Evolutionary conservation across 352 stramenopile genomes (phyloP), one percentile per base, ranked within the genome.

Genomic region (Phytopythium cucurbitacearum): DNA sequence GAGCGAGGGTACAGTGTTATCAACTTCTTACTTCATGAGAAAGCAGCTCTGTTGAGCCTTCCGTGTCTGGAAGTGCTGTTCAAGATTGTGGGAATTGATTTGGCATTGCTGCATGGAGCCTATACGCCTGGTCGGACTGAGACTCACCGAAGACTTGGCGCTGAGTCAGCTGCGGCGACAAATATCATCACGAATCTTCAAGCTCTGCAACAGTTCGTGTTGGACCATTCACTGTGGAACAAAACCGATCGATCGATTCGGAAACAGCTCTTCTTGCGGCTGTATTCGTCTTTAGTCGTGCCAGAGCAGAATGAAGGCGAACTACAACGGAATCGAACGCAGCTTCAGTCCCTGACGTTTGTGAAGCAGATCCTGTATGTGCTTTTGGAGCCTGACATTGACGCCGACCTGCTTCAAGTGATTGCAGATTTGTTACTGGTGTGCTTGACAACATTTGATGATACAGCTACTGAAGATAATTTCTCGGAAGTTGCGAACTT

Each of bases 1-100:
- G 80, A 91, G 50, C 74, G 84, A 51, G 80, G 80, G 1, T 91
- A 91, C 53, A 78, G 79, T 2, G 67, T 91, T 33, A 61, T 91
- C 16, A 89, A 87, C 42, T 84, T 60, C 44, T 53, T 91, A 7
- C 58, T 91, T 8, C 80, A 87, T 40, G 48, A 85, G 41, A 89
- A 91, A 50, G 50, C 69, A 15, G 45, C 54, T 13, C 37, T 84
- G 7, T 59, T 91, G n/a, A 73, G 12, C 16, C 49, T 42, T 13
- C 71, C 55, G 11, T 64, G 64, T 7, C 51, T 89, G 9, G 34
- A 63, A 32, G 37, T 70, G 40, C 44, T 87, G 13, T 87, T 87
- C 56, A 64, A 61, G 15, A 85, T 89, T 35, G 66, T 72, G 57
- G 78, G 73, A 1, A 68, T 88, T 13, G 67, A 85, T 13, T 65